Evolutionary conservation across 331 rosid genomes (phyloP), one percentile per base, ranked within the genome.

Genomic region (Pyrus hybrid): DNA sequence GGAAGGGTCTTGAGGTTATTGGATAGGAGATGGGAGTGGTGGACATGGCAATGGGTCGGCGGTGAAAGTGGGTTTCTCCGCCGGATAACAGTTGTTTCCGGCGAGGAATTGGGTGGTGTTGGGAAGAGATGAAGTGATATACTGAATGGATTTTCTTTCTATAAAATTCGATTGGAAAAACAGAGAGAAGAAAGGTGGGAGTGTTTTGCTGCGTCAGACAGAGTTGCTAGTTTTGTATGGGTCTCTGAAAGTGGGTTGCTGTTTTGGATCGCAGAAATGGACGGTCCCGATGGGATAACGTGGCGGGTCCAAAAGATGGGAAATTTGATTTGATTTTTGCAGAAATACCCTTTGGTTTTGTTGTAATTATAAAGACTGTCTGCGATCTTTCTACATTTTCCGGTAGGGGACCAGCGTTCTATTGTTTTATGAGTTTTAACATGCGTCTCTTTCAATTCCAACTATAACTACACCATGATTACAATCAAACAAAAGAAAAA

Each of bases 1-100:
- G 54, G 45, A 82, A 68, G 11, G 90, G 88, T 60, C 73, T 32
- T 35, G 93, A 78, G 73, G 85, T 61, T 80, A 90, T 66, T 23
- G 81, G 58, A 53, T 72, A 68, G 28, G 73, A 56, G 33, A 30
- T 41, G 10, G 67, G 29, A 57, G 76, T 25, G 33, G 79, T 23
- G 67, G 33, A 63, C 72, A 64, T 76, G 65, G 63, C 20, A 62
- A 9, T 41, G 47, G 28, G 21, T 45, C 8, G 3, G 9, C 23
- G 28, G 16, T 21, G n/a, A 56, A 10, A 5, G 41, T 53, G 41
- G 41, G 61, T 35, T 18, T 53, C 10, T 6, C 67, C 87, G 84
- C 86, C 82, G 78, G 72, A 21, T 76, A 71, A 17, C 3, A 73
- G 49, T 21, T 57, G 43, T 68, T 43, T 78, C 87, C 85, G 85